Base-by-base conservation (phyloP, 352 stramenopile genomes). In the Phytopythium mirpurense region DNA sequence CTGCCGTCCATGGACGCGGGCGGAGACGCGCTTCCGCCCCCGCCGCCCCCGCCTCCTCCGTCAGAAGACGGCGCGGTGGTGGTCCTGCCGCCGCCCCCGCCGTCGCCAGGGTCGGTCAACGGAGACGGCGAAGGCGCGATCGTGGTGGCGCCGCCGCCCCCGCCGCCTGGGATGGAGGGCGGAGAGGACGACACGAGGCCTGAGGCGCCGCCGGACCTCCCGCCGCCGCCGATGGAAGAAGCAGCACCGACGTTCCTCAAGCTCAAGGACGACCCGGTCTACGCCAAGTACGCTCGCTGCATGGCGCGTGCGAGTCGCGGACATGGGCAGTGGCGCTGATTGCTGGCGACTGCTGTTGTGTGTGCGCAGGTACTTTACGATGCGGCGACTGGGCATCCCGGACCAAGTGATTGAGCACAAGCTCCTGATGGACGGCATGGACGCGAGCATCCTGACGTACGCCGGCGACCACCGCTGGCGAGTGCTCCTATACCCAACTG, bases 191-290 rank as follows among this genome's bases (percentile, higher is more conserved):
- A 57, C 56, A 43, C 48, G 57, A 57, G 62, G 54, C 45, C 48
- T 18, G 35, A 52, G 15, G 19, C 37, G 11, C 37, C 32, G 32
- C 16, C 24, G 3, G 43, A 50, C 24, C 16, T 54, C 0, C 50
- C 37, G 38, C 37, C 29, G 18, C 50, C 47, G 10, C 5, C 54
- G 52, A 7, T n/a, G 16, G 18, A 18, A 24, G 58, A 55, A 48
- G 53, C 64, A 34, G 62, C 53, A 31, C 59, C 69, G 38, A 29
- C 67, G 10, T 54, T 91, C 40, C 67, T 93, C 44, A 93, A 93
- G 57, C 67, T 93, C 49, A 93, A 93, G 57, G 78, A 93, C 50
- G 83, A 93, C 41, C 80, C 80, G 11, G 38, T 78, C 11, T 93
- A 88, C 46, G 81, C 79, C 54, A 91, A 87, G 74, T 85, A 66